phyloP scores from a whole-genome alignment of 345 rosid genomes.

The Eucalyptus sp. region DNA sequence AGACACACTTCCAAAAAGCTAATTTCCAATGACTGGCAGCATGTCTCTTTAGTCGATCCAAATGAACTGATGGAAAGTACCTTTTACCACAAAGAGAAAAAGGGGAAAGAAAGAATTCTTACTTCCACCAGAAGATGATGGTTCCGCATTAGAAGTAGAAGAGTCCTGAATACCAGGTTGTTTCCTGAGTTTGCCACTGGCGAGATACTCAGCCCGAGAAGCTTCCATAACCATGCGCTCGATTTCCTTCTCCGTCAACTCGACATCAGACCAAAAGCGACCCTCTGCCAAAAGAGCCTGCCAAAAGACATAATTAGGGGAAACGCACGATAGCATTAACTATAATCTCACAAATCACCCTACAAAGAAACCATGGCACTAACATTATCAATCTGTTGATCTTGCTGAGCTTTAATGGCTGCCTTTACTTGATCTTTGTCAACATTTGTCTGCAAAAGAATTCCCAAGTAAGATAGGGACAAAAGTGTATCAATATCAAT shows the following conservation, averaged over 20 bases:
- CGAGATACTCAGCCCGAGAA: slow-evolving; percentile 94
- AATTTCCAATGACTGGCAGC: not conserved
- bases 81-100: not conserved
- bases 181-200: slow-evolving; percentile 49
- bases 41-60: not conserved
- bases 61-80: not conserved
- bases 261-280: slow-evolving; percentile 79
- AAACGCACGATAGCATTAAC: not conserved
- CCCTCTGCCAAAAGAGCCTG: slow-evolving; percentile 98
- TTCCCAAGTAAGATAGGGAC: not conserved
- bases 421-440: slow-evolving; percentile 96
- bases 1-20: not conserved
- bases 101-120: slow-evolving; percentile 13
- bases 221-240: slow-evolving; percentile 94
- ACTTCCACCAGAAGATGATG: slow-evolving; percentile 97
- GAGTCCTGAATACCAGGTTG: slow-evolving; percentile 56
- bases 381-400: slow-evolving; percentile 87
- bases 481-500: not conserved
- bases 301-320: not conserved
- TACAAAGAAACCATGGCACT: not conserved
- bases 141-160: slow-evolving; percentile 77
- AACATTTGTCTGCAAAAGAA: slow-evolving; percentile 56
- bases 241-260: slow-evolving; percentile 94
- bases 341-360: not conserved
- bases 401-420: slow-evolving; percentile 98